Evolutionary conservation across 805 yeast species (phyloP).

Genomic region (Starmerella apis): DNA sequence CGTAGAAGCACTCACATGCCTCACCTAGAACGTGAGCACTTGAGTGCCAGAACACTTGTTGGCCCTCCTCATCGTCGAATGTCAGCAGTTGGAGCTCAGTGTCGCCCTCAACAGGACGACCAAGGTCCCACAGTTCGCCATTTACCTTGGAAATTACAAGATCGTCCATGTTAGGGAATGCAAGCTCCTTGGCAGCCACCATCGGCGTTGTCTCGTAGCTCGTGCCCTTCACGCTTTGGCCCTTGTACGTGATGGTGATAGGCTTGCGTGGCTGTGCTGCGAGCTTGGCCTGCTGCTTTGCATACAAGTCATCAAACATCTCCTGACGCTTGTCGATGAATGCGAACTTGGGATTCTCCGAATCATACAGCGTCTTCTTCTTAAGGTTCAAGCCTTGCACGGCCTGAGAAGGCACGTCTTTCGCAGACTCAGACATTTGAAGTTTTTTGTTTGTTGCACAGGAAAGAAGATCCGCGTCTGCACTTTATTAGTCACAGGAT

Average conservation of each 20-base stretch:
- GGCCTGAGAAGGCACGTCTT: slow-evolving; percentile 15
- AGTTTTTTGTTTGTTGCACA: slow-evolving; percentile 3
- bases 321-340: slow-evolving; percentile 70
- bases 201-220: slow-evolving; percentile 87
- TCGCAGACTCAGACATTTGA: slow-evolving; percentile 4
- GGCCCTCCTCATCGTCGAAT: slow-evolving; percentile 90
- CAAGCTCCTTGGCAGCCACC: slow-evolving; percentile 71
- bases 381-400: slow-evolving; percentile 14
- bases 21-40: slow-evolving; percentile 97
- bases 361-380: slow-evolving; percentile 21
- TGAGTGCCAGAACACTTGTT: slow-evolving; percentile 96
- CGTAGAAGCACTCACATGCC: slow-evolving; percentile 92
- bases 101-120: slow-evolving; percentile 79
- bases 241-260: slow-evolving; percentile 77
- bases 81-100: slow-evolving; percentile 67
- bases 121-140: slow-evolving; percentile 88
- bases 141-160: slow-evolving; percentile 85
- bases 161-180: slow-evolving; percentile 79
- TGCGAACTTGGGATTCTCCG: slow-evolving; percentile 62
- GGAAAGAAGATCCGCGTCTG: not conserved
- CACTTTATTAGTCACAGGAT: slow-evolving; percentile 3
- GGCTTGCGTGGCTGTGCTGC: slow-evolving; percentile 53
- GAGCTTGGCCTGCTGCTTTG: slow-evolving; percentile 60
- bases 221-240: slow-evolving; percentile 62
- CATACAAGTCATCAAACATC: slow-evolving; percentile 70